Evolutionary conservation across 495 filamentous ascomycete species (phyloP), one percentile per base, ranked within the genome.

Genomic region (Cercophora sp.): DNA sequence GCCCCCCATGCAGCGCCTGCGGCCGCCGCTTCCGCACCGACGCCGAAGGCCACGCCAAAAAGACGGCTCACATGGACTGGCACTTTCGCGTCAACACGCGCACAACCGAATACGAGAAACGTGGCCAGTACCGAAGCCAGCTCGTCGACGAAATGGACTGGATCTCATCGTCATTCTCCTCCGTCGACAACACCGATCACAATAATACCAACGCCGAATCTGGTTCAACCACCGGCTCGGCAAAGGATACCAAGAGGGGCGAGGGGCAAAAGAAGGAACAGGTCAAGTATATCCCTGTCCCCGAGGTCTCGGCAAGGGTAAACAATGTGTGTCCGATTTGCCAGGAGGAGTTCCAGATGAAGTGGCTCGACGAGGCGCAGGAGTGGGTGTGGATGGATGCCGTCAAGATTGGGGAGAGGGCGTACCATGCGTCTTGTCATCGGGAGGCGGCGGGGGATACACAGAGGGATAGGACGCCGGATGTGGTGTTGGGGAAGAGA

Each of bases 351-450:
- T 96, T 97, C 51, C 85, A 93, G 67, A 91, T 82, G 54, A 75
- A 76, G 29, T 97, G 89, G 88, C 85, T 89, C 15, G 89, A 96
- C 56, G 88, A 93, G 54, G 87, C 83, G 16, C 89, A 96, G 66
- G 90, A 97, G 54, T 96, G 90, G 77, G 95, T 98, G 25, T 98
- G 94, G 89, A 88, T 87, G 73, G 92, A 98, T 68, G 87, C 93
- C 0, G 73, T 87, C 42, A 80, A 83, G 59, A 78, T 92, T 31
- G 87, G 85, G n/a, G 79, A 73, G 44, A 82, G 87, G 53, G 84
- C 94, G 13, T 96, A 88, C 51, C 93, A 98, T 70, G 90, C 87
- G 18, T 93, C 81, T 49, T 97, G 94, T 58, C 86, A 92, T 64
- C 79, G 79, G 32, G 92, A 97, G 71, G 87, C 90, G 6, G 86